These are phyloP conservation scores for Cladosporium velox DNA, from an alignment of 2,329 filamentous ascomycete species.

Conservation along the genomic window DNA sequence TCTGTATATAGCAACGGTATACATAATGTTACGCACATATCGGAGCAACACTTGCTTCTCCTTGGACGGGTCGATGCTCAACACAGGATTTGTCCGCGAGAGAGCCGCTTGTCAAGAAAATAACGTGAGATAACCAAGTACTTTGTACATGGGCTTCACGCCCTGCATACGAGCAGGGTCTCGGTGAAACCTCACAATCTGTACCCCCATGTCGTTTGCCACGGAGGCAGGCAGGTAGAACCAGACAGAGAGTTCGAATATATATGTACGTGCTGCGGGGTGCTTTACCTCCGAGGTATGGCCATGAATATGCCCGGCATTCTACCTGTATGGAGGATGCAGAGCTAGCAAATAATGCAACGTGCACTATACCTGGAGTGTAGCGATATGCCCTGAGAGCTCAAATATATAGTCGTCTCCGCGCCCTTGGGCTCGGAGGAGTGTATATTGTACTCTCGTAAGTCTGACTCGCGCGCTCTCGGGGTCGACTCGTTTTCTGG, in stretches of 20 bases:
- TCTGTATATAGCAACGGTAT: background rate
- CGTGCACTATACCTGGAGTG: background rate
- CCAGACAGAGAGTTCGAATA: background rate
- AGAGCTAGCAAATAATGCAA: background rate
- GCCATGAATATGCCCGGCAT: background rate
- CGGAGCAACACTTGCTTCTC: background rate
- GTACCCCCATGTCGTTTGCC: background rate
- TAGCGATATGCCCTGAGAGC: background rate
- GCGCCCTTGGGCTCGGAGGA: background rate
- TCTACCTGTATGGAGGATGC: background rate
- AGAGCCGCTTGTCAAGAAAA: background rate
- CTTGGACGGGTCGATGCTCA: background rate
- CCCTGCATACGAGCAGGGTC: background rate
- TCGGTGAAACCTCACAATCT: background rate
- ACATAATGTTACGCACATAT: background rate
- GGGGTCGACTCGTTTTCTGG: background rate
- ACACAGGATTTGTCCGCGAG: background rate
- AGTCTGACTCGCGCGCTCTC: background rate
- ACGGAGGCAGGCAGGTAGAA: background rate
- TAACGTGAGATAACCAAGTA: background rate
- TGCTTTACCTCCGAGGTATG: background rate
- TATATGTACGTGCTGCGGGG: background rate
- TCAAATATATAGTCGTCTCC: background rate
- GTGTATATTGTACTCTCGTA: background rate
- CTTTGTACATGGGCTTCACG: background rate